A percentile compares a stretch with the other conserved stretches of the same genome.
Evolutionary conservation across 331 rosid genomes (phyloP).

Genomic region (Erythrophleum ivorense): DNA sequence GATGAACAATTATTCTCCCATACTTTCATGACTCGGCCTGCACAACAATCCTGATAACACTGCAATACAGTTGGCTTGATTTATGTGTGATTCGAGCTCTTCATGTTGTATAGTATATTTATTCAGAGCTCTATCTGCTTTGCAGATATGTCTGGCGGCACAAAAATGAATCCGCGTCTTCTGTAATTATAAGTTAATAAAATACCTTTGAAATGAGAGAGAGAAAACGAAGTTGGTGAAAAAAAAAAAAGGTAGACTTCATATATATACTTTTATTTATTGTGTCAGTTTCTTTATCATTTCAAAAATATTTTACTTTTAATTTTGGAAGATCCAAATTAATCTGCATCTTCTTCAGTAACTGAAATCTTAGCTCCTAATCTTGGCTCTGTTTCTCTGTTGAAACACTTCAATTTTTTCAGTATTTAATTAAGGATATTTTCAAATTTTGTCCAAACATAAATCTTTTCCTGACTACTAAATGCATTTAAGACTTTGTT

Average conservation of each 20-base stretch:
- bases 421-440: not conserved
- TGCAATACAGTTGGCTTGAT: not conserved
- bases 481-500: not conserved
- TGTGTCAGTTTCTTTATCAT: no score
- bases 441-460: not conserved
- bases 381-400: not conserved
- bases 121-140: conserved; percentile 37
- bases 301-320: no score
- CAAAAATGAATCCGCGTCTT: conserved; percentile 72
- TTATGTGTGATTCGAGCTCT: conserved; percentile 18
- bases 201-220: no score
- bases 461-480: not conserved
- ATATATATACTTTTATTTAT: no score
- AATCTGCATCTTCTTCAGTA: not conserved
- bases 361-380: not conserved
- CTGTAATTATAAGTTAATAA: no score
- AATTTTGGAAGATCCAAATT: no score
- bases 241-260: no score
- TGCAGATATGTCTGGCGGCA: conserved; percentile 95
- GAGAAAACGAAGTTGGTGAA: no score
- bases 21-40: conserved; percentile 27
- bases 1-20: not conserved
- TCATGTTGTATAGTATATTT: not conserved
- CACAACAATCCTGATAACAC: not conserved
- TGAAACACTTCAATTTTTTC: not conserved